These are phyloP conservation scores for Fusarium sp. DNA, from an alignment of 2,329 filamentous ascomycete species.

Conservation along the genomic window DNA sequence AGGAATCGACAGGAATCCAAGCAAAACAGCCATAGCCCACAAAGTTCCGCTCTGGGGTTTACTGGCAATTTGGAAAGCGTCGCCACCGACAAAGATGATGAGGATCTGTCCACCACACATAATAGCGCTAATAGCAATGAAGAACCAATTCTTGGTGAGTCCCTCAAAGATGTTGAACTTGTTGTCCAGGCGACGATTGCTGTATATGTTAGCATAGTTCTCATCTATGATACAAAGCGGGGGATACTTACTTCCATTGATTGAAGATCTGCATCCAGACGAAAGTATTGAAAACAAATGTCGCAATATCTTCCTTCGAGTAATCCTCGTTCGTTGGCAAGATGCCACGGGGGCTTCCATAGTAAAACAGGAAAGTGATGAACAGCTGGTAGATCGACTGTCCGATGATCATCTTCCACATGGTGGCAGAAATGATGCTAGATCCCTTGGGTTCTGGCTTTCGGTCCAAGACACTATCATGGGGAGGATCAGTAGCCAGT, in stretches of 20 bases:
- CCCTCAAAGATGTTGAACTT: constrained; percentile 96
- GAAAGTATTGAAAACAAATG: constrained; percentile 96
- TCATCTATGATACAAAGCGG: neutral
- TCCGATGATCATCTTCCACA: constrained; percentile 99
- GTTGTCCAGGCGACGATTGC: constrained; percentile 93
- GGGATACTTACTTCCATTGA: constrained; percentile 81
- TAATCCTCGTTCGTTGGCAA: constrained; percentile 58
- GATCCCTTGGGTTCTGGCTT: constrained; percentile 71
- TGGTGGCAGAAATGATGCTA: constrained; percentile 81
- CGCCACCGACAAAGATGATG: constrained; percentile 88
- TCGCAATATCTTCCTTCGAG: constrained; percentile 67
- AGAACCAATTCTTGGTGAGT: constrained; percentile 86
- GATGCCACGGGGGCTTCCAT: constrained; percentile 64
- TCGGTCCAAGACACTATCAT: constrained; percentile 80
- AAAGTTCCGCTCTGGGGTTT: constrained; percentile 74
- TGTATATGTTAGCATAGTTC: constrained; percentile 47
- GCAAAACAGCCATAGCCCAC: constrained; percentile 88
- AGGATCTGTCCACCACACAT: constrained; percentile 92
- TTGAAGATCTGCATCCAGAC: constrained; percentile 99
- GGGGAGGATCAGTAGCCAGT: constrained; percentile 89
- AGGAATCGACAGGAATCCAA: constrained; percentile 86
- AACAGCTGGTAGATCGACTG: constrained; percentile 91
- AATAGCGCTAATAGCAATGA: constrained; percentile 83
- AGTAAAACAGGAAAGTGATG: constrained; percentile 83
- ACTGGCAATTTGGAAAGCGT: constrained; percentile 77